Base-by-base conservation (phyloP, 2,329 filamentous ascomycete genomes). In the Parastagonospora avenae region DNA sequence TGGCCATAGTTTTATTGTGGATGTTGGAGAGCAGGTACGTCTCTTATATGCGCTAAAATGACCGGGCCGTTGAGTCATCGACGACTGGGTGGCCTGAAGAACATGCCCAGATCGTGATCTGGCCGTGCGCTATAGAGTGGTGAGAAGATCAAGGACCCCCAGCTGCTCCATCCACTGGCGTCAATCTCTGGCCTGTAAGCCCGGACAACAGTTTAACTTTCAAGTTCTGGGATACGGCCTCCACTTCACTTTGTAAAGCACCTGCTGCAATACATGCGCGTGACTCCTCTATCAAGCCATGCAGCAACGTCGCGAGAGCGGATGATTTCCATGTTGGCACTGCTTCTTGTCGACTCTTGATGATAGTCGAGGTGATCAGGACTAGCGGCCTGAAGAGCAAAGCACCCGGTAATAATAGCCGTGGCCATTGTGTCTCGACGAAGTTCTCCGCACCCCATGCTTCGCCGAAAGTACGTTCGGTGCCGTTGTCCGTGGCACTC, bases 311-410 rank as follows among this genome's bases (percentile, higher is more conserved):
- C 5, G 57, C 53, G 42, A 64, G 32, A 7, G 57, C 42, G 15
- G 59, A 62, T 1, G 59, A 59, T 35, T 64, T 64, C 59, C 59
- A 62, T 8, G 46, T 38, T 4, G 46, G 42, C 9, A 48, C 40
- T 6, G 44, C 24, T 6, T 46, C 12, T 16, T 37, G 46, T 1
- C 47, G 38, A 6, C 53, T 62, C 29, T 51, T 37, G 3, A 52
- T 8, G 12, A 62, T 57, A 0, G 57, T 61, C 5, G 42, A 41
- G 5, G n/a, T 50, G 0, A 64, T 40, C n/a, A 64, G 48, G 8
- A 55, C 30, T 2, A 62, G 38, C 27, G 42, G 55, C 11, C 45
- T 41, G 1, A 58, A 4, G 1, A 62, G 43, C 24, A 59, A 45
- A 2, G 30, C 5, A 8, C 36, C 54, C 1, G 59, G 60, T 19